Percentiles rank a stretch among this genome's conserved stretches.
These are phyloP conservation scores for Wickerhamiella occidentalis DNA, from an alignment of 805 yeast genomes.

Conservation along the genomic window DNA sequence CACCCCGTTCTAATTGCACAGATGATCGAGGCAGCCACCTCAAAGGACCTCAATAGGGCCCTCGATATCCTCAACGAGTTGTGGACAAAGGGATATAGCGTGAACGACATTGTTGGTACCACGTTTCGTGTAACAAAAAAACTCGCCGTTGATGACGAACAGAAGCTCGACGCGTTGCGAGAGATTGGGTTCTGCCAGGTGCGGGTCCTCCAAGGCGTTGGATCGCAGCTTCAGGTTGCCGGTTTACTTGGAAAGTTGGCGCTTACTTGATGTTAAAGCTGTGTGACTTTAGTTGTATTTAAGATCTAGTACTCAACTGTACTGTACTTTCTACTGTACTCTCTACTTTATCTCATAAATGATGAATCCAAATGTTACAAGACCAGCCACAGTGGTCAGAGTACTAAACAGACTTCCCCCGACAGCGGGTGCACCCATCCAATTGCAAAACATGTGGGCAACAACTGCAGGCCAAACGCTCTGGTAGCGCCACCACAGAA, in stretches of 20 bases:
- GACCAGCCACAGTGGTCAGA: not conserved
- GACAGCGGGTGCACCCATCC: constrained; percentile 49
- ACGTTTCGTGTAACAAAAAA: constrained; percentile 80
- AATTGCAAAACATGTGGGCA: constrained; percentile 58
- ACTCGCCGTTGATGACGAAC: constrained; percentile 54
- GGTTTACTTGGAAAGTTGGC: constrained; percentile 57
- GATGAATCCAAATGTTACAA: not conserved
- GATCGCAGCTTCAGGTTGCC: constrained; percentile 72
- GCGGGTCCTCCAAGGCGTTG: constrained; percentile 87
- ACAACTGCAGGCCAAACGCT: constrained; percentile 45
- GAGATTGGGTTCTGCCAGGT: constrained; percentile 86
- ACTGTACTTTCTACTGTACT: too few species aligned
- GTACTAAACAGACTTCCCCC: not conserved
- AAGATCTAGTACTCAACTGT: too few species aligned
- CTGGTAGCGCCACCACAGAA: constrained; percentile 39
- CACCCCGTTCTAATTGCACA: constrained; percentile 77
- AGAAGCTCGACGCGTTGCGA: constrained; percentile 62
- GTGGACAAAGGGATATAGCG: constrained; percentile 86
- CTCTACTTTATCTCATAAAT: not conserved
- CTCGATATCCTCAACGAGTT: constrained; percentile 50
- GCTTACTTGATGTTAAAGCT: not conserved
- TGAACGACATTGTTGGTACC: constrained; percentile 84
- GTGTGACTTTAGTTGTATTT: not conserved
- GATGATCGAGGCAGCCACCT: constrained; percentile 39
- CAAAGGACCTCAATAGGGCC: constrained; percentile 49